Evolutionary conservation across 768 basidiomycete genomes (phyloP).

Genomic region (Hypholoma sublateritium): DNA sequence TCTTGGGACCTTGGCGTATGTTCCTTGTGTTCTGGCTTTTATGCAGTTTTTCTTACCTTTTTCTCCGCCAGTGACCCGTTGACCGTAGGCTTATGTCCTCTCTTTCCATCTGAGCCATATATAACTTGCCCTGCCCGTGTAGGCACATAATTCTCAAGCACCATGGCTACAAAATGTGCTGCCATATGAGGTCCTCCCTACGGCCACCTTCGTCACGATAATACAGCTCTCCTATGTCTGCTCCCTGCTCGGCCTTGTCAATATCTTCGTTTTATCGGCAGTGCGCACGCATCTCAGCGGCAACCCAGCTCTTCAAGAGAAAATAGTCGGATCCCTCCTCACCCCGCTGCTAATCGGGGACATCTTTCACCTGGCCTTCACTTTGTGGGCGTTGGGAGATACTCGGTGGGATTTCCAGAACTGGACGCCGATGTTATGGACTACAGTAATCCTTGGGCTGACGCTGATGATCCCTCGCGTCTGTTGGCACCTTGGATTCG

Average conservation of each 20-base stretch:
- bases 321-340: constrained; percentile 61
- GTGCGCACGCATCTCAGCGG: constrained; percentile 57
- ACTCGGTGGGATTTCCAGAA: constrained; percentile 56
- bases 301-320: constrained; percentile 69
- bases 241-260: constrained; percentile 69
- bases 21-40: constrained; percentile 11
- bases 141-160: constrained; percentile 77
- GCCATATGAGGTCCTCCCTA: constrained; percentile 52
- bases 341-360: constrained; percentile 72
- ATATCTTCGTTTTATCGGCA: constrained; percentile 63
- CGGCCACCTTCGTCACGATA: constrained; percentile 66
- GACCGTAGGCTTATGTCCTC: constrained; percentile 43
- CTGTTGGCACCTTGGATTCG: constrained; percentile 75
- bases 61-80: constrained; percentile 51
- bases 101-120: not conserved
- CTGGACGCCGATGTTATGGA: constrained; percentile 74
- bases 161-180: constrained; percentile 57
- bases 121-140: constrained; percentile 2
- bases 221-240: constrained; percentile 79
- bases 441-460: constrained; percentile 61
- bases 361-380: constrained; percentile 62
- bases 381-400: constrained; percentile 77
- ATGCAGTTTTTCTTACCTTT: constrained; percentile 12
- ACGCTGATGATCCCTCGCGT: constrained; percentile 68
- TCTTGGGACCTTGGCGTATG: constrained; percentile 56